Conservation (phyloP, 768 basidiomycete genomes). For the Plicaturopsis crispa region DNA sequence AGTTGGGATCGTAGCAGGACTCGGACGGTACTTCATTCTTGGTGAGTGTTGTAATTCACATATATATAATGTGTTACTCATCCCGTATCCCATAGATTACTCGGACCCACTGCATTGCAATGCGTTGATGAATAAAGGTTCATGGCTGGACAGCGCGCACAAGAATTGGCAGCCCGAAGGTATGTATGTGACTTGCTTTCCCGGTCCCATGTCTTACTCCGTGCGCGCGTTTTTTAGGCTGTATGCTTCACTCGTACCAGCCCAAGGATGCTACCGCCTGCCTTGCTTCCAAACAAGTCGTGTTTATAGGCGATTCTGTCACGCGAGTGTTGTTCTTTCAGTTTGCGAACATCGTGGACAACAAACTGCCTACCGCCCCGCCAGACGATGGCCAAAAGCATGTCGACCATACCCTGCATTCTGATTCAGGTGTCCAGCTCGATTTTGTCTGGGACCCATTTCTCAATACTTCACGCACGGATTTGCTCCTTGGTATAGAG, state of each 20-base stretch:
- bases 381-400: conserved; percentile 61
- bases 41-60: conserved; percentile 26
- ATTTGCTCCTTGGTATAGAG: conserved; percentile 3
- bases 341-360: conserved; percentile 54
- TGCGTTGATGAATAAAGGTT: conserved; percentile 61
- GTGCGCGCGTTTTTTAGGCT: conserved; percentile 40
- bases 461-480: conserved; percentile 50
- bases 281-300: conserved; percentile 47
- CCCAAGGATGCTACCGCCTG: conserved; percentile 47
- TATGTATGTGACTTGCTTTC: conserved; percentile 21
- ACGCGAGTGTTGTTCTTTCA: conserved; percentile 77
- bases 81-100: conserved; percentile 40
- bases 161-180: conserved; percentile 88
- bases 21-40: conserved; percentile 32
- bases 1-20: conserved; percentile 34
- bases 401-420: conserved; percentile 45
- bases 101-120: conserved; percentile 68
- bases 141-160: conserved; percentile 65
- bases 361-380: conserved; percentile 41
- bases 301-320: conserved; percentile 84
- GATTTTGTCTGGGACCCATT: conserved; percentile 85
- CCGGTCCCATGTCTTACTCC: conserved; percentile 2
- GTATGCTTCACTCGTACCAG: conserved; percentile 68
- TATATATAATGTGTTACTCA: conserved; percentile 1
- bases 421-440: conserved; percentile 38